Evolutionary conservation across 164 flowering plant species (phyloP), one percentile per base, ranked within the genome.

Genomic region (Stephania japonica): DNA sequence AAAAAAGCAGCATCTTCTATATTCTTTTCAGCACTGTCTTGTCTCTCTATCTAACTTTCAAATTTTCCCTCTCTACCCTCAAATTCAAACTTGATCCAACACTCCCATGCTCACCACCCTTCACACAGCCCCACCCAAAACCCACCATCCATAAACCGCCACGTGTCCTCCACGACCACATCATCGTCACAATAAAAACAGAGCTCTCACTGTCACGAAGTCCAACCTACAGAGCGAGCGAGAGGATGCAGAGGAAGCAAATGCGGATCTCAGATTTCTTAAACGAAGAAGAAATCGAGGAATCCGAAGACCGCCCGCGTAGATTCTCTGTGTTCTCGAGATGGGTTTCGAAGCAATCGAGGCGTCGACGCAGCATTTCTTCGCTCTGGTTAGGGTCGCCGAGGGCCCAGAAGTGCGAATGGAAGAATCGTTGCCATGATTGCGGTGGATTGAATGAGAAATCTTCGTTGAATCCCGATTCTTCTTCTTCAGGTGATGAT

Each of bases 251-350:
- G 62, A 47, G 16, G 53, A 19, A 56, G 62, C n/a, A 56, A 56
- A 56, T 56, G 62, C 62, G 62, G 16, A 56, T 56, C n/a, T 16
- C 62, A n/a, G 62, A 56, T 56, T 56, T 56, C 62, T 56, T 56
- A 56, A 56, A 16, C n/a, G 62, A 56, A n/a, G 62, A 56, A 13
- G 62, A 56, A 56, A 6, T 1, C 62, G 62, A 16, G 16, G 62
- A 56, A 19, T 19, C 18, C 7, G 62, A 56, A 56, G 21, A 56
- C 18, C 62, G 21, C 6, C 62, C 7, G 5, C 62, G 62, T 13
- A 19, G 62, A 56, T 19, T 9, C 11, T 47, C 62, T 0, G 7
- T 56, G 7, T 56, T 56, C 62, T 56, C 62, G 18, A 19, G 62
- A 56, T 56, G 62, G 62, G 6, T 56, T 56, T 56, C 62, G 62